Base-by-base conservation (phyloP, 495 filamentous ascomycete genomes). In the Cercophora newfieldiana region DNA sequence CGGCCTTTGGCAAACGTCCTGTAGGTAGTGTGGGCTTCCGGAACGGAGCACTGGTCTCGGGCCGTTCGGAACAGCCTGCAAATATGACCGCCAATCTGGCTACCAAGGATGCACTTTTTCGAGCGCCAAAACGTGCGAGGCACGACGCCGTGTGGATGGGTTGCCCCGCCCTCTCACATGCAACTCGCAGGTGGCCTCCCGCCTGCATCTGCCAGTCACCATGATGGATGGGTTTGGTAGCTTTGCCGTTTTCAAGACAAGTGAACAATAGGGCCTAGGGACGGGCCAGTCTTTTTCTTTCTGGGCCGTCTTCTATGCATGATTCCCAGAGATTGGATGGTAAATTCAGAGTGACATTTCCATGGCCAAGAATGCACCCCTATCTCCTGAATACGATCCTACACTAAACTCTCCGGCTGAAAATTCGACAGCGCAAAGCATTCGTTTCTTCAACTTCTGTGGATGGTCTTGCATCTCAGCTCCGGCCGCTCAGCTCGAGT, bases 281-380 rank as follows among this genome's bases (percentile, higher is more conserved):
- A 25, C 29, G 50, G 12, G 28, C n/a, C n/a, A 21, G 29, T 55
- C 51, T 26, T 28, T 28, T 54, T 54, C 12, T 26, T 55, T 55
- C n/a, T 14, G 14, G 24, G 8, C 5, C 26, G 29, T 21, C 29
- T 5, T 33, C 2, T 16, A 14, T 19, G 55, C 55, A 58, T 58
- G n/a, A 58, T 57, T 58, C 29, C 29, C 24, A 29, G 55, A 58
- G 26, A 58, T 58, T 58, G 55, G 55, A 58, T 58, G 25, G 18
- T 22, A 58, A 58, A 58, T 58, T 37, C 8, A 14, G 22, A 18
- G 55, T 25, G 22, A 26, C 55, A 58, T 28, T 58, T 33, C 33
- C 5, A 58, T 18, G 19, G 25, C 55, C 55, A 58, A 58, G 54
- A 58, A 7, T 25, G 24, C 6, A 8, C 24, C 54, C 55, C 55